phyloP scores from a whole-genome alignment of 139 green algal species.

The Chlorella sorokiniana region DNA sequence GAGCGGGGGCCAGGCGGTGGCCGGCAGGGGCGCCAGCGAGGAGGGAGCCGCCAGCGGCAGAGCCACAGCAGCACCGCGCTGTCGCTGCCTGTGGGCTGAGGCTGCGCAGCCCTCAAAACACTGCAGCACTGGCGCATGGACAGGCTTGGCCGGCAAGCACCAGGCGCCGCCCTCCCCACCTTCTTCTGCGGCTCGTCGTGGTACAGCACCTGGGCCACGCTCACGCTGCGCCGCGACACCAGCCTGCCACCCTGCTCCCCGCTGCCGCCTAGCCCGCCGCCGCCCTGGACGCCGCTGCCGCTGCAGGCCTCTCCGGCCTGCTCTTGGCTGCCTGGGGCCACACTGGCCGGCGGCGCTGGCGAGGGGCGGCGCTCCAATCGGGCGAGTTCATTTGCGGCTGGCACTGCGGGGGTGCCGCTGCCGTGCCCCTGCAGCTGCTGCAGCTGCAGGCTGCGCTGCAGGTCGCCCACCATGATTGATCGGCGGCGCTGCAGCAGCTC shows the following conservation, averaged over 20 bases:
- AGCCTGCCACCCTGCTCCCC: neutral
- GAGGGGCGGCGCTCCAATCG: neutral
- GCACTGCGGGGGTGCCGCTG: neutral
- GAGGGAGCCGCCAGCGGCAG: too few relatives aligned
- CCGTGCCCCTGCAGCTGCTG: neutral
- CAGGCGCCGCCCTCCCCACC: neutral
- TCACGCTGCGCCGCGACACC: neutral
- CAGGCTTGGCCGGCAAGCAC: neutral
- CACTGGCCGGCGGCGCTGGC: neutral
- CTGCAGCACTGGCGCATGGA: neutral
- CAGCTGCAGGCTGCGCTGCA: neutral
- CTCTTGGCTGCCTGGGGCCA: too few relatives aligned
- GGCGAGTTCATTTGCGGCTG: too few relatives aligned
- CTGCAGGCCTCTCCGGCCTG: neutral
- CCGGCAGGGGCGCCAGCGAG: too few relatives aligned
- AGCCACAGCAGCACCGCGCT: too few relatives aligned
- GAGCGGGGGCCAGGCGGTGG: too few relatives aligned
- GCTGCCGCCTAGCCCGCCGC: neutral
- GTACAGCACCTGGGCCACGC: neutral
- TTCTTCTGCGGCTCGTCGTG: neutral
- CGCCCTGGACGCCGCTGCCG: neutral
- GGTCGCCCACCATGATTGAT: conserved; percentile 6
- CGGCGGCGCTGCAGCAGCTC: neutral
- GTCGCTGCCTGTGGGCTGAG: too few relatives aligned
- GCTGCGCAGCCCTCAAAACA: neutral